phyloP scores from a whole-genome alignment of 2,329 filamentous ascomycete species.

The Pseudogymnoascus verrucosus region DNA sequence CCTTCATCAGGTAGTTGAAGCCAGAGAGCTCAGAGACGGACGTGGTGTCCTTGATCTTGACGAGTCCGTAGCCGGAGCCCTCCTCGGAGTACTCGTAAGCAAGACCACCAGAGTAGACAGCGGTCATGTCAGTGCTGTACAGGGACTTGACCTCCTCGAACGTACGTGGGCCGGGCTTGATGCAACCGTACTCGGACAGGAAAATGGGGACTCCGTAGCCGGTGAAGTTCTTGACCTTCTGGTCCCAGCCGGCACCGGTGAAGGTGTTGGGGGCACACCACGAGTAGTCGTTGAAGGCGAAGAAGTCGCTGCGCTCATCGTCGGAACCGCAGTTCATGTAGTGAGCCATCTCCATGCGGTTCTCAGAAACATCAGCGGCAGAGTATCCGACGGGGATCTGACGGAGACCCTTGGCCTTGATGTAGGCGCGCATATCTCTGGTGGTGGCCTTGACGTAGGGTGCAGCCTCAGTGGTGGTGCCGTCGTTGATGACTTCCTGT shows the following conservation, averaged over 20 bases:
- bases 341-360: constrained; percentile 72
- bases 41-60: constrained; percentile 65
- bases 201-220: constrained; percentile 91
- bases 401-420: constrained; percentile 70
- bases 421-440: constrained; percentile 91
- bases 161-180: constrained; percentile 56
- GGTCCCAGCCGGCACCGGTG: constrained; percentile 67
- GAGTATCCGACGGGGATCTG: constrained; percentile 88
- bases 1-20: constrained; percentile 4
- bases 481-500: constrained; percentile 78
- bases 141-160: constrained; percentile 82
- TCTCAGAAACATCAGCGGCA: constrained; percentile 82
- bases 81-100: constrained; percentile 99
- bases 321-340: constrained; percentile 88
- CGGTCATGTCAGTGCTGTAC: constrained; percentile 72
- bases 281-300: constrained; percentile 99
- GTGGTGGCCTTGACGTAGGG: constrained; percentile 97
- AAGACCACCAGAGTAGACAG: constrained; percentile 89
- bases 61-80: constrained; percentile 75
- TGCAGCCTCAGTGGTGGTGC: constrained; percentile 81
- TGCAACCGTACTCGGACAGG: constrained; percentile 99
- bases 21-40: neutral
- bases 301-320: constrained; percentile 76
- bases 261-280: constrained; percentile 89
- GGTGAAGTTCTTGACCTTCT: constrained; percentile 77